These are phyloP conservation scores for Eucalyptus paniculata DNA, from an alignment of 345 rosid species.

Conservation along the genomic window DNA sequence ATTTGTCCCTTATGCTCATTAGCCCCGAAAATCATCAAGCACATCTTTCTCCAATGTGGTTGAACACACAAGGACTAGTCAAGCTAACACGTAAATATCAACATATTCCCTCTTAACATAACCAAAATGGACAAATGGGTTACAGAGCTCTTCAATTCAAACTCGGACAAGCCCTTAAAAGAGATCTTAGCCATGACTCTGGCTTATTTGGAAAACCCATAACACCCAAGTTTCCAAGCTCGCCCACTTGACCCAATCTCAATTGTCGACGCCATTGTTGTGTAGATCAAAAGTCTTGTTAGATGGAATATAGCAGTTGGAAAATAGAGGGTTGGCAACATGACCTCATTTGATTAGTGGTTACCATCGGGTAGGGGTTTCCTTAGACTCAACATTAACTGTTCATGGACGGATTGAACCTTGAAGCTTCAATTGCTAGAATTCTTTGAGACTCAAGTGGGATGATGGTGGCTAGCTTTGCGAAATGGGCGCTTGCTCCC, in stretches of 20 bases:
- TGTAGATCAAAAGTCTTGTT: too few species aligned
- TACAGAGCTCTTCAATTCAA: background rate
- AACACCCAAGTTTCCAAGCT: background rate
- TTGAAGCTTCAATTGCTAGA: background rate
- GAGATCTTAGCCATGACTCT: background rate
- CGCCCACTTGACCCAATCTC: background rate
- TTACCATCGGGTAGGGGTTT: background rate
- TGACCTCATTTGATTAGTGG: background rate
- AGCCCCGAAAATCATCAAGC: background rate
- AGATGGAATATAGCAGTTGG: too few species aligned
- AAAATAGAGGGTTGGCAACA: too few species aligned
- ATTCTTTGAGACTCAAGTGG: background rate
- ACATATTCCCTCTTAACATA: background rate
- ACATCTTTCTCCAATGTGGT: background rate
- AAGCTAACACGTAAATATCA: background rate
- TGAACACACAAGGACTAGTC: background rate
- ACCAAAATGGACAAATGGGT: background rate
- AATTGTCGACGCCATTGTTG: background rate
- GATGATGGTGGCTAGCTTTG: background rate
- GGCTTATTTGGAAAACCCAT: background rate
- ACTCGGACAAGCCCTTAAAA: background rate
- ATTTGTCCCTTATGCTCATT: background rate
- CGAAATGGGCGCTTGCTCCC: too few species aligned
- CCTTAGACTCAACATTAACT: background rate
- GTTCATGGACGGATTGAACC: background rate